These are phyloP conservation scores for Chlamydomonas reinhardtii DNA, from an alignment of 163 green algal genomes.

Conservation along the genomic window DNA sequence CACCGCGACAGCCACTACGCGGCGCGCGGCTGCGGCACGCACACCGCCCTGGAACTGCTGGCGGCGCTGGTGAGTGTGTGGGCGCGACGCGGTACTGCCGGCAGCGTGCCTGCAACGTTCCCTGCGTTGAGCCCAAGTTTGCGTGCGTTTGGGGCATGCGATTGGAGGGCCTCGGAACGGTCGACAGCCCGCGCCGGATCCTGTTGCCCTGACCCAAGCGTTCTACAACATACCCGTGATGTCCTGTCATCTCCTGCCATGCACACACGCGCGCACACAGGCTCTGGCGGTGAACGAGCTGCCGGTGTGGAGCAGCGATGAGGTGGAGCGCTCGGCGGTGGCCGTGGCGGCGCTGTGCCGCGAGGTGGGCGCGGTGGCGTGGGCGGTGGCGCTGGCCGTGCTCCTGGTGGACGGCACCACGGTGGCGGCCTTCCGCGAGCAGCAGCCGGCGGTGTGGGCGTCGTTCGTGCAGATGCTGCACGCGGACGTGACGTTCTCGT, in stretches of 20 bases:
- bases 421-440: slow-evolving; percentile 50
- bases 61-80: not conserved
- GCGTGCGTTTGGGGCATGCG: no score
- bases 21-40: slow-evolving; percentile 1
- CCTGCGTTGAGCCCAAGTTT: no score
- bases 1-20: slow-evolving; percentile 43
- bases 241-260: no score
- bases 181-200: no score
- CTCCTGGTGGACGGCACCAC: slow-evolving; percentile 63
- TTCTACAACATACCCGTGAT: no score
- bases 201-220: no score
- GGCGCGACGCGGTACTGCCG: no score
- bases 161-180: no score
- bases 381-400: slow-evolving; percentile 66
- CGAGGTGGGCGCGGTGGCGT: slow-evolving; percentile 53
- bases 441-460: slow-evolving; percentile 37
- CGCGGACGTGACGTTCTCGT: not conserved
- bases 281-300: slow-evolving; percentile 62
- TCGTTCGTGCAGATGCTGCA: slow-evolving; percentile 37
- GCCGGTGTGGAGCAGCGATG: slow-evolving; percentile 56
- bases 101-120: no score
- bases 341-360: slow-evolving; percentile 46
- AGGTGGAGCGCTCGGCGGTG: slow-evolving; percentile 38
- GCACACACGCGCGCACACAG: not conserved
- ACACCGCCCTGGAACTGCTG: slow-evolving; percentile 28